These are phyloP conservation scores for Spiromastix sp. DNA, from an alignment of 2,329 filamentous ascomycete species.

Conservation along the genomic window DNA sequence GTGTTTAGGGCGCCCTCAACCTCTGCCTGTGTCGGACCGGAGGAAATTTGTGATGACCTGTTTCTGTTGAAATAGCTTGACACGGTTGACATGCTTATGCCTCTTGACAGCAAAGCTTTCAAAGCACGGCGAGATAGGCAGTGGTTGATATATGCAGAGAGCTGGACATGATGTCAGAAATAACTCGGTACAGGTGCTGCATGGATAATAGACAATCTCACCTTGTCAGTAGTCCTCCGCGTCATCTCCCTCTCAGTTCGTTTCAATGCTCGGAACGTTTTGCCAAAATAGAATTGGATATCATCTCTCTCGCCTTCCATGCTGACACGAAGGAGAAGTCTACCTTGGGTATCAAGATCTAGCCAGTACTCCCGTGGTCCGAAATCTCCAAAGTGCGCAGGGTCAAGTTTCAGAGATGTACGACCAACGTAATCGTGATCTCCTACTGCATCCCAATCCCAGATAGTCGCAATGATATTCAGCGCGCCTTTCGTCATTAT, in stretches of 20 bases:
- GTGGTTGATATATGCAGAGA: constrained; percentile 84
- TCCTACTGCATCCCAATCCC: constrained; percentile 96
- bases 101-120: constrained; percentile 61
- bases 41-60: constrained; percentile 37
- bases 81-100: constrained; percentile 61
- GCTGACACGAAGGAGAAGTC: constrained; percentile 78
- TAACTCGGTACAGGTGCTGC: too few relatives aligned
- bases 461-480: constrained; percentile 92
- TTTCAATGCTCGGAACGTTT: constrained; percentile 90
- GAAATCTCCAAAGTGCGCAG: constrained; percentile 93
- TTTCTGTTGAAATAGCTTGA: constrained; percentile 55
- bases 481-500: constrained; percentile 86
- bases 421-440: constrained; percentile 96
- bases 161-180: constrained; percentile 38
- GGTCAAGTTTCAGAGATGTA: constrained; percentile 96
- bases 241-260: constrained; percentile 97
- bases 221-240: constrained; percentile 94
- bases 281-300: constrained; percentile 97
- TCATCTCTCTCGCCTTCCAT: constrained; percentile 99
- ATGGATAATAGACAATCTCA: constrained; percentile 34
- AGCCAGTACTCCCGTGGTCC: constrained; percentile 95
- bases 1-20: constrained; percentile 73
- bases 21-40: constrained; percentile 58
- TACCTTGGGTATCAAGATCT: constrained; percentile 88
- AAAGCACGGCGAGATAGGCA: constrained; percentile 78